A percentile compares a stretch with the other conserved stretches of the same genome.
Evolutionary conservation across 768 basidiomycete species (phyloP).

Genomic region (Pulveroboletus frians): DNA sequence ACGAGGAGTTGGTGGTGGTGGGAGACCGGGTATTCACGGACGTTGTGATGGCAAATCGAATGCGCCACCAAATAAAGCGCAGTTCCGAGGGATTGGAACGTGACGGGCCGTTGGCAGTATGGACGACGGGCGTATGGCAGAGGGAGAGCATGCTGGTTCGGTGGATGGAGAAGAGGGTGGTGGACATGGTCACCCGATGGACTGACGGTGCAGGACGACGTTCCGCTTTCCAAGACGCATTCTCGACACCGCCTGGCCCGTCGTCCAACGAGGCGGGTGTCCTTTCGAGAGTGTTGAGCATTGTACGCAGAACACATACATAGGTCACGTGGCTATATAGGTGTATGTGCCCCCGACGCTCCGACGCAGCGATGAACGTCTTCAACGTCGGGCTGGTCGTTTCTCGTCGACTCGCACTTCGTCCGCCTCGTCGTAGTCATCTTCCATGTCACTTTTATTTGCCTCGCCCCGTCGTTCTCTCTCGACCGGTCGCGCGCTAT

Average conservation of each 20-base stretch:
- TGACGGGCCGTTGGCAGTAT: slow-evolving; percentile 57
- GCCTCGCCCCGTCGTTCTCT: not conserved
- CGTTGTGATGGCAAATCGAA: slow-evolving; percentile 77
- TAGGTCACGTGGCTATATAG: slow-evolving; percentile 1
- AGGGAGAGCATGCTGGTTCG: slow-evolving; percentile 59
- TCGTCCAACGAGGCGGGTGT: not conserved
- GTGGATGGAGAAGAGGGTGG: slow-evolving; percentile 49
- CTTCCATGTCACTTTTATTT: not conserved
- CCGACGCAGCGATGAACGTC: not conserved
- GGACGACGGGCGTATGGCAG: slow-evolving; percentile 69
- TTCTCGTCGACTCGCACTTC: slow-evolving; percentile 2
- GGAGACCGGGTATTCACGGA: slow-evolving; percentile 95
- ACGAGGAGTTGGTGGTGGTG: slow-evolving; percentile 71
- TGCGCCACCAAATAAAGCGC: slow-evolving; percentile 28
- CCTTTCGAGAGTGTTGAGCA: not conserved
- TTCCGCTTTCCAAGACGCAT: not conserved
- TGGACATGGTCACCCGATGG: slow-evolving; percentile 44
- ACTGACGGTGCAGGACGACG: not conserved
- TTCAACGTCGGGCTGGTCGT: not conserved
- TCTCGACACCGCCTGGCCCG: not conserved
- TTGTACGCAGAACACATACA: not conserved
- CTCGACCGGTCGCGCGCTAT: slow-evolving; percentile 1
- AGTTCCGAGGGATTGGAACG: not conserved
- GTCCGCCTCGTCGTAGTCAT: not conserved
- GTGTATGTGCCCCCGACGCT: not conserved